phyloP scores from a whole-genome alignment of 768 basidiomycete species.

The Suillus hirtellus region DNA sequence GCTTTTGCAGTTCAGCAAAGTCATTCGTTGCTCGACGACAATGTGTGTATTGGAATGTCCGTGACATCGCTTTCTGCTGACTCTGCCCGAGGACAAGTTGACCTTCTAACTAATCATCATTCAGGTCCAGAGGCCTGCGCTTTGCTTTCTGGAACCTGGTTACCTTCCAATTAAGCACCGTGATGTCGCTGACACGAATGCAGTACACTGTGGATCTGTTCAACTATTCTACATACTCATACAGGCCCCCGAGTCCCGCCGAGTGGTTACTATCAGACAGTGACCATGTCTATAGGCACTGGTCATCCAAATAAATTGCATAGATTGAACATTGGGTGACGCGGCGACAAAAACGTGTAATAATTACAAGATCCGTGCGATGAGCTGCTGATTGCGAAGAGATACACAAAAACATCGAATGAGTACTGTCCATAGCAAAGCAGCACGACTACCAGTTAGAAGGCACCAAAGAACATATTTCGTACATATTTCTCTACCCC shows the following conservation, averaged over 20 bases:
- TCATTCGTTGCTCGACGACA: neutral
- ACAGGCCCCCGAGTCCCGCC: neutral
- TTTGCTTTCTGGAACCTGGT: too few species aligned
- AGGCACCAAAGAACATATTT: conserved; percentile 8
- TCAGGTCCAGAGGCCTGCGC: neutral
- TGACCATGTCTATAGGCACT: neutral
- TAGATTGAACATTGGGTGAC: conserved; percentile 1
- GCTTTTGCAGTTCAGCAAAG: neutral
- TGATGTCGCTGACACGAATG: neutral
- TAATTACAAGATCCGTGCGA: neutral
- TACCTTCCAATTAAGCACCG: neutral
- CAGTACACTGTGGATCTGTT: neutral
- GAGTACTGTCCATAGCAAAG: conserved; percentile 1
- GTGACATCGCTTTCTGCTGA: neutral
- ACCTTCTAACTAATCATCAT: neutral
- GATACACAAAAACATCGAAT: conserved; percentile 5
- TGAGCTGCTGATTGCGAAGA: conserved; percentile 1
- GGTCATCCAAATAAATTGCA: neutral
- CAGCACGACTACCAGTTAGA: neutral
- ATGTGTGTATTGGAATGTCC: neutral
- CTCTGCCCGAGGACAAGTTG: neutral
- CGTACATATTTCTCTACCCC: conserved; percentile 6
- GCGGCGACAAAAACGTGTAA: neutral
- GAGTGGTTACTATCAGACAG: neutral
- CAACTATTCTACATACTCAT: neutral